phyloP scores from a whole-genome alignment of 306 rosid genomes.

The Fragaria ananassa region DNA sequence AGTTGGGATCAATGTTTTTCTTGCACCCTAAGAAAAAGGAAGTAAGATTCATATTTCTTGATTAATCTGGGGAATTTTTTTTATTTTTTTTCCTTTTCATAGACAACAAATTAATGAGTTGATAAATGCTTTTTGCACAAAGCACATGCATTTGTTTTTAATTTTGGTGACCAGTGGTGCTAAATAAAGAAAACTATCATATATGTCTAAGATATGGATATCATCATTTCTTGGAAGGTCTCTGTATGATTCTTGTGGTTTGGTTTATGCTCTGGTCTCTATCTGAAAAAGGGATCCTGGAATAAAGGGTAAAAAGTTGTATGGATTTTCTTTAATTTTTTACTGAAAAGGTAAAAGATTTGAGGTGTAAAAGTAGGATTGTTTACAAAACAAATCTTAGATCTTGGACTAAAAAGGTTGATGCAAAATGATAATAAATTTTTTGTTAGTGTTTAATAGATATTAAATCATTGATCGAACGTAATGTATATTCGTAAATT shows the following conservation, averaged over 20 bases:
- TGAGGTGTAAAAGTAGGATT: constrained; percentile 30
- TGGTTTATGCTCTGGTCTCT: constrained; percentile 16
- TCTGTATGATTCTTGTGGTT: neutral
- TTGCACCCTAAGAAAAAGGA: neutral
- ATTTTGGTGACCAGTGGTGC: neutral
- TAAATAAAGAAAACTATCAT: neutral
- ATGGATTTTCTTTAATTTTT: constrained; percentile 3
- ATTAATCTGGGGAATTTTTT: neutral
- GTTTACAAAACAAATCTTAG: constrained; percentile 16
- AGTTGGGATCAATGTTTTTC: neutral
- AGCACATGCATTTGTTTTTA: constrained; percentile 10
- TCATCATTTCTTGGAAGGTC: neutral
- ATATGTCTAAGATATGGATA: neutral
- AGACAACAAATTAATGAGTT: constrained; percentile 11
- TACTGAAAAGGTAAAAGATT: constrained; percentile 4
- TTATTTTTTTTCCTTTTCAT: no score
- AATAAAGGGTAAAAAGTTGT: constrained; percentile 16
- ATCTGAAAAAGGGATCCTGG: constrained; percentile 15
- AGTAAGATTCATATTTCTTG: neutral
- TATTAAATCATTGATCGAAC: no score
- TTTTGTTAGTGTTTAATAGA: neutral
- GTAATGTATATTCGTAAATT: no score
- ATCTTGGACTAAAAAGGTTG: neutral
- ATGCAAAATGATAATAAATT: neutral
- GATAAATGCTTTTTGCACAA: constrained; percentile 16